Conservation (phyloP, 1,284 basidiomycete species). For the Tylopilus sp. region DNA sequence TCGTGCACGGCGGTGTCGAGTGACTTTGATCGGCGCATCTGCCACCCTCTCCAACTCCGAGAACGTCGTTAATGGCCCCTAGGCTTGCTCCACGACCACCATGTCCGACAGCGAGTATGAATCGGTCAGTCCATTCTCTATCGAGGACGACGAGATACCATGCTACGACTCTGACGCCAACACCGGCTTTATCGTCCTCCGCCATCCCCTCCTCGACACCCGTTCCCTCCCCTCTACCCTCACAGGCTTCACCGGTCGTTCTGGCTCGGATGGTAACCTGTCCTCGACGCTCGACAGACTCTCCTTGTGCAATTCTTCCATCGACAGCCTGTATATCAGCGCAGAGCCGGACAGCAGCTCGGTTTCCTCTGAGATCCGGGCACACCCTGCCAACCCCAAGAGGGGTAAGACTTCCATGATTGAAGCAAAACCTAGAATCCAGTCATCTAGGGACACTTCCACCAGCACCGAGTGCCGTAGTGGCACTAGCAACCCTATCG, state of each 20-base stretch:
- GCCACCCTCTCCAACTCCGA: conserved; percentile 23
- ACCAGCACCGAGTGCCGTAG: conserved; percentile 7
- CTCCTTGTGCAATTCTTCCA: conserved; percentile 13
- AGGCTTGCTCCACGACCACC: neutral
- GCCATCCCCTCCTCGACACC: conserved; percentile 20
- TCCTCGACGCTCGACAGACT: conserved; percentile 15
- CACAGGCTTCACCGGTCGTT: conserved; percentile 7
- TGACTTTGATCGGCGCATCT: conserved; percentile 5
- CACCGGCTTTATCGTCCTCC: conserved; percentile 26
- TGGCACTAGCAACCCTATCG: conserved; percentile 10
- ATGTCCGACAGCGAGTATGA: conserved; percentile 18
- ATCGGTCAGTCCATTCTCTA: conserved; percentile 13
- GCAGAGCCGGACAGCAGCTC: conserved; percentile 6
- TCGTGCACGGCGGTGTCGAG: conserved; percentile 12
- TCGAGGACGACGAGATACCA: conserved; percentile 26
- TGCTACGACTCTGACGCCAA: conserved; percentile 25
- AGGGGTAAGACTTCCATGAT: neutral
- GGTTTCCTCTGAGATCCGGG: neutral
- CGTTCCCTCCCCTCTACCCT: conserved; percentile 16
- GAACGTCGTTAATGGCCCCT: conserved; percentile 10
- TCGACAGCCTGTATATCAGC: conserved; percentile 6
- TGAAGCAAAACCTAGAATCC: conserved; percentile 2
- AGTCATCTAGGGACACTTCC: conserved; percentile 3
- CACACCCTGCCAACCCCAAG: neutral
- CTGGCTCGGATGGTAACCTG: conserved; percentile 13